phyloP scores from a whole-genome alignment of 2,329 filamentous ascomycete species.

The Didymosphaeria variabile region DNA sequence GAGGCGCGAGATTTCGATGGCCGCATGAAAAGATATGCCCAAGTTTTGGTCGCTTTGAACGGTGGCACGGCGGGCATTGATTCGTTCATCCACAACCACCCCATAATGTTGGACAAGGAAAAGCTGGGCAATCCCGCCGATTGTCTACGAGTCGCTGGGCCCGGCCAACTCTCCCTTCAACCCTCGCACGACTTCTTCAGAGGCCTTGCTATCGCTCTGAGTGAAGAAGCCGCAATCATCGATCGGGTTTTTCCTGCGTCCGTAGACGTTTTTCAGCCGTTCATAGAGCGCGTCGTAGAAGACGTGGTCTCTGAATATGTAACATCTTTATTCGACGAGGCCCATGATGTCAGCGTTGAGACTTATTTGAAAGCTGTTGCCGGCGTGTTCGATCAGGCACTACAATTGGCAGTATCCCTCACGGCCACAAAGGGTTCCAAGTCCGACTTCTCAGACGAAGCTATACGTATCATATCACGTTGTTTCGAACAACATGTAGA shows the following conservation, averaged over 20 bases:
- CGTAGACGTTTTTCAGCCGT: conserved; percentile 75
- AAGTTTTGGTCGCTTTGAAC: conserved; percentile 83
- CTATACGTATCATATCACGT: conserved; percentile 72
- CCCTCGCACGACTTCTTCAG: conserved; percentile 86
- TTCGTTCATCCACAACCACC: conserved; percentile 87
- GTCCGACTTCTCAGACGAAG: conserved; percentile 69
- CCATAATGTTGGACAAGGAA: conserved; percentile 78
- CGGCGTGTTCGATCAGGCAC: conserved; percentile 84
- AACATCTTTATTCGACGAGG: conserved; percentile 84
- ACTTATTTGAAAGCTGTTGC: conserved; percentile 87
- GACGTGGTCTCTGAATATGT: conserved; percentile 86
- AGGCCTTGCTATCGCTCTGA: conserved; percentile 75
- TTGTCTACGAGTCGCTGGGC: conserved; percentile 74
- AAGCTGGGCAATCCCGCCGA: conserved; percentile 79
- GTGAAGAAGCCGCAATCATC: conserved; percentile 83
- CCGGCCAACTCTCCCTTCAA: conserved; percentile 75
- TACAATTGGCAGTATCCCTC: conserved; percentile 78
- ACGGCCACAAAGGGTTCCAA: conserved; percentile 71
- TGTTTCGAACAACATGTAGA: conserved; percentile 95
- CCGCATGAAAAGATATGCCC: conserved; percentile 86
- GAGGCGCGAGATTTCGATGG: conserved; percentile 89
- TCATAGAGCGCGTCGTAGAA: conserved; percentile 83
- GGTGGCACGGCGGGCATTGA: conserved; percentile 82
- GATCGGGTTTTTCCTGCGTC: conserved; percentile 80
- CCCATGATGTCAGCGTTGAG: conserved; percentile 77